phyloP scores from a whole-genome alignment of 352 stramenopile genomes.

The Thalassiosira hispida region DNA sequence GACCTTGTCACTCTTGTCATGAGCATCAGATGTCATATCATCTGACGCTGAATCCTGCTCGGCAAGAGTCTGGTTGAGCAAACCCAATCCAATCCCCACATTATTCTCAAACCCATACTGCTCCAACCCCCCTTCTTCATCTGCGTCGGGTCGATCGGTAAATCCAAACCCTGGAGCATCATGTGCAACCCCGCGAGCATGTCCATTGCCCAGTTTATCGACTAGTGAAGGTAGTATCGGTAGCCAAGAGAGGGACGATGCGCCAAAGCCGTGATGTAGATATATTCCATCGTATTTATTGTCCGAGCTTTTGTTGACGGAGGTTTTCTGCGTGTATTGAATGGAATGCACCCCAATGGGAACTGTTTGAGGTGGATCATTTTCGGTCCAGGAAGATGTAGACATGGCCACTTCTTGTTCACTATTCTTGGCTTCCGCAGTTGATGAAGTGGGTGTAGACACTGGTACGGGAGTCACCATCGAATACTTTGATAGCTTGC shows the following conservation, averaged over 20 bases:
- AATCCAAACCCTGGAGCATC: conserved; percentile 82
- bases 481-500: conserved; percentile 65
- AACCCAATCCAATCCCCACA: conserved; percentile 50
- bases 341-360: conserved; percentile 70
- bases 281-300: conserved; percentile 59
- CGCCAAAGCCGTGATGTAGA: conserved; percentile 82
- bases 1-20: not conserved
- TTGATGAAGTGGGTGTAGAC: not conserved
- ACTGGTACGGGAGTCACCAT: conserved; percentile 15
- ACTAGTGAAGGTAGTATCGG: conserved; percentile 63
- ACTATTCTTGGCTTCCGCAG: not conserved
- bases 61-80: conserved; percentile 24
- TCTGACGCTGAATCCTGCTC: not conserved
- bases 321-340: conserved; percentile 41
- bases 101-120: conserved; percentile 38
- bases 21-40: not conserved
- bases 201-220: conserved; percentile 29
- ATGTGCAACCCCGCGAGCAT: conserved; percentile 57
- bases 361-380: not conserved
- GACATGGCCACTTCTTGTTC: not conserved
- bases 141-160: conserved; percentile 64
- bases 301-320: not conserved
- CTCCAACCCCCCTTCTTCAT: conserved; percentile 11
- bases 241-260: conserved; percentile 78
- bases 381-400: not conserved